Evolutionary conservation across 1,284 basidiomycete genomes (phyloP).

Genomic region (Fomitiporia mediterranea): DNA sequence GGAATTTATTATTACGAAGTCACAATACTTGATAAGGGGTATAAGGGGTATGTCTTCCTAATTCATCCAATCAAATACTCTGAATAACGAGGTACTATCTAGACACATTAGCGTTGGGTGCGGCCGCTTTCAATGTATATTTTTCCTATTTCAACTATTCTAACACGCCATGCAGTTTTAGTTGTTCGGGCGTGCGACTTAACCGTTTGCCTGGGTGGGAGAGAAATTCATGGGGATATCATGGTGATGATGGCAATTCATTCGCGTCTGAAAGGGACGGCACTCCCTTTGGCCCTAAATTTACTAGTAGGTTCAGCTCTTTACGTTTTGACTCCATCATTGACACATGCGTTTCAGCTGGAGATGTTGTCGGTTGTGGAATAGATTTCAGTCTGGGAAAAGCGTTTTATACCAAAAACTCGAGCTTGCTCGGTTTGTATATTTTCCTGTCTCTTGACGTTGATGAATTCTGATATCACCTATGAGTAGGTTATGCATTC

Average conservation of each 20-base stretch:
- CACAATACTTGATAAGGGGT: constrained; percentile 72
- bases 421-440: constrained; percentile 62
- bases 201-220: constrained; percentile 88
- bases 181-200: constrained; percentile 49
- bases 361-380: constrained; percentile 85
- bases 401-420: constrained; percentile 91
- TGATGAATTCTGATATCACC: not conserved
- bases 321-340: too few species aligned
- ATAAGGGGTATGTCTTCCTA: constrained; percentile 57
- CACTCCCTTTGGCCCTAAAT: constrained; percentile 69
- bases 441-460: not conserved
- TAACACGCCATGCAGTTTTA: constrained; percentile 40
- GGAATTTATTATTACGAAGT: constrained; percentile 93
- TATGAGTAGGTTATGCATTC: constrained; percentile 57
- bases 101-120: constrained; percentile 80
- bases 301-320: constrained; percentile 62
- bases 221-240: constrained; percentile 86
- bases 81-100: constrained; percentile 4
- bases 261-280: constrained; percentile 75
- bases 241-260: constrained; percentile 85
- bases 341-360: constrained; percentile 60
- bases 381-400: constrained; percentile 77
- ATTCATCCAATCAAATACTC: constrained; percentile 9
- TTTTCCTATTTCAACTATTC: constrained; percentile 37
- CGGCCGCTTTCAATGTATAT: constrained; percentile 10